phyloP scores from a whole-genome alignment of 2,329 filamentous ascomycete genomes.

The Arthrinium puccinioides region DNA sequence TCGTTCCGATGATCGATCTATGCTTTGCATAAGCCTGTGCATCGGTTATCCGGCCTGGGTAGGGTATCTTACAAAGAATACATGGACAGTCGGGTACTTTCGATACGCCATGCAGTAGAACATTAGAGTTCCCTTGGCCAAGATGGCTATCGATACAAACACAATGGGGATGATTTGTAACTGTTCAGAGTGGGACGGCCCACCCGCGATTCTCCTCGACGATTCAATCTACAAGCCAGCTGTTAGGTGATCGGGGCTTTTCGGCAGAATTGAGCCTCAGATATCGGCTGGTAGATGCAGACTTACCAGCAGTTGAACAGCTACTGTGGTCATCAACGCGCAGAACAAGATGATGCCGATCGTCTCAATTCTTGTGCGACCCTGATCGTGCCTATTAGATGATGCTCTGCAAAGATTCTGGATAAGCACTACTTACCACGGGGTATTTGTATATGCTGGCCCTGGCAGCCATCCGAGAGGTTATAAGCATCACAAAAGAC shows the following conservation, averaged over 20 bases:
- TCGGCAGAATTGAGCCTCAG: no score
- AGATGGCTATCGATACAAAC: conserved; percentile 46
- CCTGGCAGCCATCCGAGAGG: conserved; percentile 49
- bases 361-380: conserved; percentile 55
- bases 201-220: conserved; percentile 39
- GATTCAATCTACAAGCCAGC: conserved; percentile 49
- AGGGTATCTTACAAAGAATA: conserved; percentile 38
- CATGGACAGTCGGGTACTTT: conserved; percentile 45
- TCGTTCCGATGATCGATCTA: conserved; percentile 50
- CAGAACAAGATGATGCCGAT: conserved; percentile 60
- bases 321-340: conserved; percentile 59
- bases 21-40: background rate
- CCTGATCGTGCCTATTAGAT: conserved; percentile 22
- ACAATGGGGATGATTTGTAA: conserved; percentile 47
- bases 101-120: conserved; percentile 46
- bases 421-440: conserved; percentile 31
- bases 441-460: conserved; percentile 57
- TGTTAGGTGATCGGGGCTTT: no score
- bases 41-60: background rate
- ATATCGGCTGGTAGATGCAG: background rate
- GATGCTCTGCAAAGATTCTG: conserved; percentile 6
- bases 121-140: conserved; percentile 44
- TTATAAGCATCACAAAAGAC: conserved; percentile 55
- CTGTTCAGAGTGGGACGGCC: conserved; percentile 30
- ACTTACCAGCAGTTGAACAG: conserved; percentile 50